These are phyloP conservation scores for Schwanniomyces polymorphus DNA, from an alignment of 805 yeast species.

Conservation along the genomic window DNA sequence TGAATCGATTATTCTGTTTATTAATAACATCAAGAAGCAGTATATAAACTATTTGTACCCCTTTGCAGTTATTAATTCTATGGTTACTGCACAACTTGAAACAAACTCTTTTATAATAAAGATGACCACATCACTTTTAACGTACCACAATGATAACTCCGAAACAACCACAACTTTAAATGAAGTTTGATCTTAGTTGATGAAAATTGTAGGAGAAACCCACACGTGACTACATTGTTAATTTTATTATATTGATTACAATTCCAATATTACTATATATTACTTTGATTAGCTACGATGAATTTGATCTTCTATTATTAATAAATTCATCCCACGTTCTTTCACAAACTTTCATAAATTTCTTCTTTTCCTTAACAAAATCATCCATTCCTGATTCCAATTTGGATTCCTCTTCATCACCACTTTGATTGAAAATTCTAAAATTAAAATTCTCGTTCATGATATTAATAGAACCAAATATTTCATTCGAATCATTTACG, in stretches of 20 bases:
- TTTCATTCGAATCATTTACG: conserved; percentile 15
- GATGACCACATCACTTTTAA: too few relatives aligned
- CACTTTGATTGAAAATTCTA: conserved; percentile 22
- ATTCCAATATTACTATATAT: background rate
- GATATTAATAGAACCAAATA: conserved; percentile 36
- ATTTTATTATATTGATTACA: too few relatives aligned
- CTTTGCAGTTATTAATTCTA: too few relatives aligned
- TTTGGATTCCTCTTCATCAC: background rate
- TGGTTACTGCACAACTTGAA: too few relatives aligned
- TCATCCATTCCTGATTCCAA: background rate
- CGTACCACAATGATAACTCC: too few relatives aligned
- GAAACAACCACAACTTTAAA: background rate
- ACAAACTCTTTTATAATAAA: too few relatives aligned
- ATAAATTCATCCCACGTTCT: conserved; percentile 45
- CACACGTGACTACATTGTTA: background rate
- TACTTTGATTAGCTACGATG: background rate
- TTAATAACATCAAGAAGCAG: too few relatives aligned
- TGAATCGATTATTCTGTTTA: too few relatives aligned
- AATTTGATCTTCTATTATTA: conserved; percentile 6
- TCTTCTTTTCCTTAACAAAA: conserved; percentile 30
- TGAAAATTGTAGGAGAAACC: too few relatives aligned
- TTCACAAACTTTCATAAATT: conserved; percentile 42
- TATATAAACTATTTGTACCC: too few relatives aligned
- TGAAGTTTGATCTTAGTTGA: too few relatives aligned
- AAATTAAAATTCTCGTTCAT: conserved; percentile 39